Percentiles rank a stretch among this genome's conserved stretches.
phyloP scores from a whole-genome alignment of 306 rosid genomes.

The Cicer cuneatum region DNA sequence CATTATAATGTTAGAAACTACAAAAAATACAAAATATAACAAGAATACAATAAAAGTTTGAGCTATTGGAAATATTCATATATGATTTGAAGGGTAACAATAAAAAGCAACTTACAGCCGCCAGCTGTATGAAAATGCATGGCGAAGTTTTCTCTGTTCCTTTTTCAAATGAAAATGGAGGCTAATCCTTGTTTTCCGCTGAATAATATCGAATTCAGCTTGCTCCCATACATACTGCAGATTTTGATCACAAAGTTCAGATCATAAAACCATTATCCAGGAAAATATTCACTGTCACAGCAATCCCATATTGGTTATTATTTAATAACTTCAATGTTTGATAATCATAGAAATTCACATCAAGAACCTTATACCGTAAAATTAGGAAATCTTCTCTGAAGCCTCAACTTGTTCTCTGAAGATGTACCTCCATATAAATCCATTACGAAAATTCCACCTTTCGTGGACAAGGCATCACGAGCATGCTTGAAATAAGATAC shows the following conservation, averaged over 20 bases:
- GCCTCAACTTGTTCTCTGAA: constrained; percentile 78
- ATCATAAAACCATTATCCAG: constrained; percentile 19
- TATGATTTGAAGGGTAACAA: constrained; percentile 29
- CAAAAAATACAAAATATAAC: constrained; percentile 22
- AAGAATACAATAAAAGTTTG: not conserved
- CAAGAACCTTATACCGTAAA: constrained; percentile 67
- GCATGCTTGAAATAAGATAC: constrained; percentile 84
- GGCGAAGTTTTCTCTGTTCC: constrained; percentile 75
- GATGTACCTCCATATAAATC: constrained; percentile 94
- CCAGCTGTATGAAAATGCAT: constrained; percentile 92
- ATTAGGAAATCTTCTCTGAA: constrained; percentile 83
- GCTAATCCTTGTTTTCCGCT: constrained; percentile 88
- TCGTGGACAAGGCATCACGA: constrained; percentile 62
- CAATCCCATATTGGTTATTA: not conserved
- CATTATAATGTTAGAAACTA: constrained; percentile 34
- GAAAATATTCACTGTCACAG: constrained; percentile 8
- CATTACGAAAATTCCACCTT: constrained; percentile 93
- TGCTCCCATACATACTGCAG: constrained; percentile 95
- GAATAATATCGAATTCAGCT: constrained; percentile 84
- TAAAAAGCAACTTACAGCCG: constrained; percentile 71
- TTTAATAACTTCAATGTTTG: constrained; percentile 12
- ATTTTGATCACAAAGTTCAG: constrained; percentile 40
- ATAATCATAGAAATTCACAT: constrained; percentile 30
- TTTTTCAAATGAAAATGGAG: constrained; percentile 82
- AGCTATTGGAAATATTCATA: not conserved